Conservation (phyloP, 75 land plant genomes). For the Pinus albicaulis region DNA sequence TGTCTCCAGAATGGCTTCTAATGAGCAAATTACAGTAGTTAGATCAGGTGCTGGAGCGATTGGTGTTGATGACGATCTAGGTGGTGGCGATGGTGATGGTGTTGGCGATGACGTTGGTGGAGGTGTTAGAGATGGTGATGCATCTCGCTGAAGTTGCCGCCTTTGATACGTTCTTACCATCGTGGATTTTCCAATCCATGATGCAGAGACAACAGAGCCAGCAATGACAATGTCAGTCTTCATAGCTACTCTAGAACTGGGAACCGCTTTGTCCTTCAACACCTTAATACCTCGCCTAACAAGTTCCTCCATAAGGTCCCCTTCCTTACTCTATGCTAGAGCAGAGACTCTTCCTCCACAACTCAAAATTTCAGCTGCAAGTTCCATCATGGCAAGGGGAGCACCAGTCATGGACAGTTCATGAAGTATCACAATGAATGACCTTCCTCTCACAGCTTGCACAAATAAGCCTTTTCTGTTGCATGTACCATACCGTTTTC, state of each 20-base stretch:
- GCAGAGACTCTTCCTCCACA: slow-evolving; percentile 90
- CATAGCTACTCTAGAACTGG: slow-evolving; percentile 77
- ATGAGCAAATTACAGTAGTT: no score
- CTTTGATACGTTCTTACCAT: no score
- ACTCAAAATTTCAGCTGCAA: slow-evolving; percentile 78
- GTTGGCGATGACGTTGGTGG: no score
- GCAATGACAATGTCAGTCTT: slow-evolving; percentile 86
- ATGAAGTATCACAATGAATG: slow-evolving; percentile 76
- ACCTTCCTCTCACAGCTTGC: slow-evolving; percentile 60
- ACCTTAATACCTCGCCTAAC: slow-evolving; percentile 61
- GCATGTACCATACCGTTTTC: slow-evolving; percentile 54
- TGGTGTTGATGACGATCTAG: no score
- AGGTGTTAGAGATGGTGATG: no score
- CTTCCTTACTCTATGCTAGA: slow-evolving; percentile 74
- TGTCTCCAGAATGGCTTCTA: no score
- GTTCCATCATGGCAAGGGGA: slow-evolving; percentile 96
- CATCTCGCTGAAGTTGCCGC: no score
- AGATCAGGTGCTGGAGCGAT: no score
- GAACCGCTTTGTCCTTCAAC: slow-evolving; percentile 56
- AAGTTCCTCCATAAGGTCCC: slow-evolving; percentile 83
- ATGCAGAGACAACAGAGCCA: slow-evolving; percentile 91
- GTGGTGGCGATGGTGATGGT: no score
- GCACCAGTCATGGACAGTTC: slow-evolving; percentile 98
- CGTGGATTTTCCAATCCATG: slow-evolving; percentile 99
- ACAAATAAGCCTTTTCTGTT: slow-evolving; percentile 60